Base-by-base conservation (phyloP, 2,329 filamentous ascomycete genomes). In the Nannizziopsis arthrosporioides region DNA sequence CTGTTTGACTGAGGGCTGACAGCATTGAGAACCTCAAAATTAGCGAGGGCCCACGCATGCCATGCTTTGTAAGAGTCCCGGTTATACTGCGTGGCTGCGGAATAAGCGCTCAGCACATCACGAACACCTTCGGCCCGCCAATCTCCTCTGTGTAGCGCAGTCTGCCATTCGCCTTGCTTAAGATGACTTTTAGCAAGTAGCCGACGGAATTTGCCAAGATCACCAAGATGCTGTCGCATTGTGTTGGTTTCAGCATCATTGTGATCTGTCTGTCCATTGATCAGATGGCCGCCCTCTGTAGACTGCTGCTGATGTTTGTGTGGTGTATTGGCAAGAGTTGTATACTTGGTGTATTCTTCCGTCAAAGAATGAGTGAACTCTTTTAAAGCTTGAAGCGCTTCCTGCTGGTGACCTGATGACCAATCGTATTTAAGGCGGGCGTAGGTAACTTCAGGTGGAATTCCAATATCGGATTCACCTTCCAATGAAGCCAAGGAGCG, bases 31-130 rank as follows among this genome's bases (percentile, higher is more conserved):
- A 98, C 92, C 67, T 99, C 90, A 59, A 98, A 99, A 66, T 98
- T 99, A 47, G 92, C 90, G 53, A 98, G 69, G 9, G 92, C 93
- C 90, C 92, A 99, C 0, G 92, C 85, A 67, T 99, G 92, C 92
- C 92, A 99, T 6, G 93, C 92, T 68, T 98, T 99, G 72, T 98
- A 98, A 80, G 90, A 98, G 52, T 83, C 81, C 31, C 87, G 83
- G 63, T 98, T 94, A 68, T 93, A 95, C 51, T 86, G 82, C 1
- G 92, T 98, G 1, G 93, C 93, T 51, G 89, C 83, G 14, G 82
- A 81, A 65, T 96, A 98, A 1, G 92, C 88, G n/a, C 80, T 77
- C 18, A 98, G 73, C 50, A 98, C 88, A 46, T 96, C 90, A 44
- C 85, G 79, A 3, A 94, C 85, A 55, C 85, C 82, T 7, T 86